A percentile compares a stretch with the other conserved stretches of the same genome.
These are phyloP conservation scores for Scytalidium sp. DNA, from an alignment of 2,329 filamentous ascomycete genomes.

Conservation along the genomic window DNA sequence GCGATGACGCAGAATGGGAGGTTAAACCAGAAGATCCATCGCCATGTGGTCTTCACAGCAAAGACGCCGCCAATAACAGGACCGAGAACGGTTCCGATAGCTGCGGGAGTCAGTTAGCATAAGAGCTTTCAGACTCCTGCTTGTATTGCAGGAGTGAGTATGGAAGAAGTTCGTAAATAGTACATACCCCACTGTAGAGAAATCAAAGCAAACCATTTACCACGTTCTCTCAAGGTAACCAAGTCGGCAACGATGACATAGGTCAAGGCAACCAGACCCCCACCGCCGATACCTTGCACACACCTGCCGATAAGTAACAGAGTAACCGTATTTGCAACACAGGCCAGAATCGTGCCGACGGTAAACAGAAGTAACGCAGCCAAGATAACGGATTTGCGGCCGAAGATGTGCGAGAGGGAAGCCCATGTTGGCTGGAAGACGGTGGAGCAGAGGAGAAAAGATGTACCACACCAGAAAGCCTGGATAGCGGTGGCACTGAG, in stretches of 20 bases:
- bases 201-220: conserved; percentile 30
- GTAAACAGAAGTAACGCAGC: conserved; percentile 18
- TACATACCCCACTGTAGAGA: conserved; percentile 14
- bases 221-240: conserved; percentile 38
- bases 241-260: conserved; percentile 43
- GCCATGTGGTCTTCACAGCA: conserved; percentile 31
- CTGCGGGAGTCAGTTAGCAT: not conserved
- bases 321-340: conserved; percentile 22
- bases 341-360: conserved; percentile 27
- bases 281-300: conserved; percentile 47
- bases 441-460: conserved; percentile 60
- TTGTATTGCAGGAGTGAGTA: not conserved
- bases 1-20: conserved; percentile 19
- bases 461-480: conserved; percentile 67
- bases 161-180: too few relatives aligned
- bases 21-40: conserved; percentile 23
- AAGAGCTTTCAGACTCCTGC: not conserved
- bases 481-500: conserved; percentile 51
- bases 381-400: conserved; percentile 18
- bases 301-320: conserved; percentile 30
- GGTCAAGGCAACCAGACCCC: conserved; percentile 43
- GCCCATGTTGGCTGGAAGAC: conserved; percentile 48
- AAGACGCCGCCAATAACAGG: conserved; percentile 38
- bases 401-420: conserved; percentile 21
- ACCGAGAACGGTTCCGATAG: conserved; percentile 27